Conservation (phyloP, 768 basidiomycete species). For the Boletus rufocinnamomeus region DNA sequence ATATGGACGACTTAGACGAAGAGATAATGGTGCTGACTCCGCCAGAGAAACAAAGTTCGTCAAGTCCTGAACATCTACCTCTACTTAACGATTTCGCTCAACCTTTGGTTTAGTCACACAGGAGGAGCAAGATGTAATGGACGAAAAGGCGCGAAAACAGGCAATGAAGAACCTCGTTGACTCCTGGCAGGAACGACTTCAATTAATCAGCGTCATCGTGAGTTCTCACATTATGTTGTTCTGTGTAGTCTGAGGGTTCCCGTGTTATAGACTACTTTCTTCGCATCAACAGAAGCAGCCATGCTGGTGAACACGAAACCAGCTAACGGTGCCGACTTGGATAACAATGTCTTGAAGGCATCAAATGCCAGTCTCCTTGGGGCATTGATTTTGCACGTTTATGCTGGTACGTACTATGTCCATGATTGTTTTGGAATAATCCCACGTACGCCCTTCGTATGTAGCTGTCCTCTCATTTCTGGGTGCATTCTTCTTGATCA, state of each 20-base stretch:
- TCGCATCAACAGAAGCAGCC: conserved; percentile 58
- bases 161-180: conserved; percentile 54
- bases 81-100: not conserved
- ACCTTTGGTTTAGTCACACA: conserved; percentile 41
- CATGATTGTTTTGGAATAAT: not conserved
- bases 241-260: not conserved
- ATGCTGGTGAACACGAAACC: conserved; percentile 49
- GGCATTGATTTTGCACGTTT: conserved; percentile 55
- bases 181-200: conserved; percentile 64
- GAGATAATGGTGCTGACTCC: not conserved
- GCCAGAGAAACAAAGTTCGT: conserved; percentile 26
- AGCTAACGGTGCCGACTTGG: conserved; percentile 9
- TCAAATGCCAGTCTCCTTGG: conserved; percentile 52
- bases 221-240: conserved; percentile 21
- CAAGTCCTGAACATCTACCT: not conserved
- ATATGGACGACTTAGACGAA: conserved; percentile 20
- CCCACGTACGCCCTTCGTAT: not conserved
- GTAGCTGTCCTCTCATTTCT: conserved; percentile 50
- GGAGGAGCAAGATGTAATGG: conserved; percentile 49
- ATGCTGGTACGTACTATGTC: conserved; percentile 42
- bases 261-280: conserved; percentile 56
- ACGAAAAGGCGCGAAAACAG: conserved; percentile 46
- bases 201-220: conserved; percentile 61
- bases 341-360: conserved; percentile 26
- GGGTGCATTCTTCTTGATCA: conserved; percentile 55